Evolutionary conservation across 371 early-diverging fungal species (phyloP), one percentile per base, ranked within the genome.

Genomic region (Smittium culicis): DNA sequence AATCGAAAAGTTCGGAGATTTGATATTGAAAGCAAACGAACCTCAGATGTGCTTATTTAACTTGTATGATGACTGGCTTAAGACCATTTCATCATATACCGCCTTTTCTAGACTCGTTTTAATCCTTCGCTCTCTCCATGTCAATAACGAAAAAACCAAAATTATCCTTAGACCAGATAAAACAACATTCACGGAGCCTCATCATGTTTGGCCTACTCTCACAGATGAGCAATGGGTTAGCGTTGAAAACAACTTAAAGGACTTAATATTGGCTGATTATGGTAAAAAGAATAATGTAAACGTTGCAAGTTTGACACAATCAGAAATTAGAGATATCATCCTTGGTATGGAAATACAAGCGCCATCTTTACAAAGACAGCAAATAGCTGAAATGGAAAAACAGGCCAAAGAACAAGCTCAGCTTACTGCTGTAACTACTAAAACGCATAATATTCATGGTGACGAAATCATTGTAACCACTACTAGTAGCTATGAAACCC

Each of bases 231-330:
- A 96, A 76, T 99, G 99, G 99, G 90, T 94, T 65, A 86, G 90
- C 78, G 93, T 96, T 11, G 99, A 99, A 83, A 90, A 90, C 29
- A 79, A 82, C 67, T 78, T 99, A 71, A 98, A 96, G 86, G 99
- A 99, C 78, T 76, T 98, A 77, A 98, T 99, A 74, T 80, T 99
- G 35, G 93, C 86, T 2, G 98, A 97, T 77, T 99, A 98, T 75
- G 96, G 96, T 75, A 95, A 93, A 81, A 94, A 96, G 86, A 96
- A 98, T 85, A 93, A 92, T 70, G 96, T 99, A 67, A 96, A 96
- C 67, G 94, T 94, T 34, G 92, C 94, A 2, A 91, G 92, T 56
- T 83, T 99, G 62, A 96, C 98, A 0, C 88, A 90, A 64, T 90
- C 93, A 1, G 99, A 99, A 82, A 92, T 99, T 73, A 89, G 98